These are phyloP conservation scores for Pseudonectria buxi DNA, from an alignment of 2,329 filamentous ascomycete genomes.

Conservation along the genomic window DNA sequence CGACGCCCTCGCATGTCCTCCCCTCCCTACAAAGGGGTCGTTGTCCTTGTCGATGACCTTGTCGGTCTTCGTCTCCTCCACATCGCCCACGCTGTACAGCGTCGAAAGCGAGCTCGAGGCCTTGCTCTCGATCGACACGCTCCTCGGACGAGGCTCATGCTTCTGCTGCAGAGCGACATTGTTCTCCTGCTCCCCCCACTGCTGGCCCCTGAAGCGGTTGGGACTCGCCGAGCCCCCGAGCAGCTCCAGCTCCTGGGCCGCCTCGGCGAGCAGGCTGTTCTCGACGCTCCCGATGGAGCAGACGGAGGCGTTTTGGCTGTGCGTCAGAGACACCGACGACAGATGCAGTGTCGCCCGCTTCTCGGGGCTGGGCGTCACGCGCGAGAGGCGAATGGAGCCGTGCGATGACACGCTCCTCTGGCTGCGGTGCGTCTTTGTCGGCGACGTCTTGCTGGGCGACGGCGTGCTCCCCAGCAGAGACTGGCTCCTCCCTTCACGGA, in stretches of 20 bases:
- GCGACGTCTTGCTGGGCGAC: constrained; percentile 22
- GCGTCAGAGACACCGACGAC: constrained; percentile 10
- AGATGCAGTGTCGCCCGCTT: constrained; percentile 19
- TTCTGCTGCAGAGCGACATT: constrained; percentile 11
- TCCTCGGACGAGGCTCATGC: constrained; percentile 12
- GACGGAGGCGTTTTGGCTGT: constrained; percentile 20
- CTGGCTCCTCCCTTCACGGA: constrained; percentile 32
- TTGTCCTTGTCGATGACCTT: constrained; percentile 4
- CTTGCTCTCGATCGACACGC: constrained; percentile 35
- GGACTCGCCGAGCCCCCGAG: constrained; percentile 38
- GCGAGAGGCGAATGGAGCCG: constrained; percentile 15
- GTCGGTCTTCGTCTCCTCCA: constrained; percentile 27
- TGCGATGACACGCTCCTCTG: constrained; percentile 14
- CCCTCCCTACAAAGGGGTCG: constrained; percentile 28
- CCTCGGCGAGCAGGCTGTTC: constrained; percentile 35
- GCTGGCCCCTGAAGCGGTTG: constrained; percentile 28
- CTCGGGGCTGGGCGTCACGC: constrained; percentile 20
- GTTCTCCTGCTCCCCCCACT: constrained; percentile 18
- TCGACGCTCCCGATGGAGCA: constrained; percentile 30
- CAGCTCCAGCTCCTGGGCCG: constrained; percentile 28
- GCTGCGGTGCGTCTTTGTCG: constrained; percentile 24
- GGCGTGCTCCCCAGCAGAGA: constrained; percentile 26
- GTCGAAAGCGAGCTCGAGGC: constrained; percentile 50
- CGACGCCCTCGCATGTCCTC: constrained; percentile 5
- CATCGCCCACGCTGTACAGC: constrained; percentile 48